Evolutionary conservation across 2,329 filamentous ascomycete genomes (phyloP).

Genomic region (Sporothrix globosa): DNA sequence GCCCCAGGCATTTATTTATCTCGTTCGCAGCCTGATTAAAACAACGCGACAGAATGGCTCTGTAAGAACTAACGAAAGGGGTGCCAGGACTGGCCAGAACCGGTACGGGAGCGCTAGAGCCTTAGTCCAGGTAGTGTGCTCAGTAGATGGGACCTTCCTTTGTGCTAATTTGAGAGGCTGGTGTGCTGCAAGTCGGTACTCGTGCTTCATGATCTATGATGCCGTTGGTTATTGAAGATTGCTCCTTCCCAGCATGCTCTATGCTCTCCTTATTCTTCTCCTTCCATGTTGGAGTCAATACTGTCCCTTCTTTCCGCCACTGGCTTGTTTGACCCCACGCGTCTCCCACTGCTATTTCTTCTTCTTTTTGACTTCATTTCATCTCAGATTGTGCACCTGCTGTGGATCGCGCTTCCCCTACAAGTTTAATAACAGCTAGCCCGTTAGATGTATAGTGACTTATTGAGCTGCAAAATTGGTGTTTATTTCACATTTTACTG

Average conservation of each 20-base stretch:
- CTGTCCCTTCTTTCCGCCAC: not conserved
- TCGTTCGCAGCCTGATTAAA: not conserved
- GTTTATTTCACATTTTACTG: not conserved
- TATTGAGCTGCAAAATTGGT: not conserved
- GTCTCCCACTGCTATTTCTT: slow-evolving; percentile 16
- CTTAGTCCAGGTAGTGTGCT: not conserved
- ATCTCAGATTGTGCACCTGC: slow-evolving; percentile 19
- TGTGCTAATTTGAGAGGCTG: not conserved
- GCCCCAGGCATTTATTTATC: not conserved
- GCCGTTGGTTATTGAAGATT: not conserved
- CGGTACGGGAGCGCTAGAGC: slow-evolving; percentile 27
- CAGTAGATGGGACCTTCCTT: not conserved
- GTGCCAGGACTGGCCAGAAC: slow-evolving; percentile 8
- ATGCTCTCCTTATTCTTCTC: not conserved
- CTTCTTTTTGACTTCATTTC: slow-evolving; percentile 13
- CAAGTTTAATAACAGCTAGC: slow-evolving; percentile 27
- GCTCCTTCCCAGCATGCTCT: not conserved
- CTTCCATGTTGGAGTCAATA: not conserved
- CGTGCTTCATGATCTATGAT: not conserved
- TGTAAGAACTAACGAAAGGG: not conserved
- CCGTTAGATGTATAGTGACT: not conserved
- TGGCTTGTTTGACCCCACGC: slow-evolving; percentile 1
- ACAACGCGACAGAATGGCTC: slow-evolving; percentile 6
- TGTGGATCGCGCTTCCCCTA: slow-evolving; percentile 24
- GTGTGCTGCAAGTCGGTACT: not conserved